Percentiles rank a stretch among this genome's conserved stretches.
Conservation (phyloP, 768 basidiomycete species). For the Lepiota brunneoincarnata region DNA sequence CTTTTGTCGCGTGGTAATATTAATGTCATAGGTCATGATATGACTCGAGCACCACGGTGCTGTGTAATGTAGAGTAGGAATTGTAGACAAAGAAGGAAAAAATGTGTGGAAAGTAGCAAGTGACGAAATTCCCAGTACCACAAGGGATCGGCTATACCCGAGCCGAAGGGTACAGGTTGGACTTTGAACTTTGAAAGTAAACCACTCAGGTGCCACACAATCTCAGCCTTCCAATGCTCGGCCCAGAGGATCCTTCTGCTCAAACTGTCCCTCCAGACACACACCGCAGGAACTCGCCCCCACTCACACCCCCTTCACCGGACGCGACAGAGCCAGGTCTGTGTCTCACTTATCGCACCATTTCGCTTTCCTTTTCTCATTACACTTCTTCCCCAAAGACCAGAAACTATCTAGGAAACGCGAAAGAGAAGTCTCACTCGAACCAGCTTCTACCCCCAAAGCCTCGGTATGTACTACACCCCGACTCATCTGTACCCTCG, state of each 20-base stretch:
- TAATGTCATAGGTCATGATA: slow-evolving; percentile 3
- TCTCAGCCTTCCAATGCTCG: neutral
- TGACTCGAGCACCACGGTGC: neutral
- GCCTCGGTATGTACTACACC: slow-evolving; percentile 30
- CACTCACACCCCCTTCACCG: slow-evolving; percentile 14
- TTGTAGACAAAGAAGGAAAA: neutral
- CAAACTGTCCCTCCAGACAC: neutral
- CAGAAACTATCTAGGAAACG: slow-evolving; percentile 61
- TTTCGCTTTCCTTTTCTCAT: slow-evolving; percentile 12
- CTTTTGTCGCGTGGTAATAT: neutral
- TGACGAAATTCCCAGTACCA: slow-evolving; percentile 11
- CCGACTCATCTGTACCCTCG: neutral
- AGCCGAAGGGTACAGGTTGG: slow-evolving; percentile 16
- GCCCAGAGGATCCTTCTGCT: neutral
- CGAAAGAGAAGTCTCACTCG: slow-evolving; percentile 75
- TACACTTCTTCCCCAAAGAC: slow-evolving; percentile 30
- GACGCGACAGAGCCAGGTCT: slow-evolving; percentile 12
- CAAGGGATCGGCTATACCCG: slow-evolving; percentile 34
- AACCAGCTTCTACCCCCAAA: slow-evolving; percentile 56
- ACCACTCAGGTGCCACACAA: slow-evolving; percentile 1
- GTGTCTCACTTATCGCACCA: slow-evolving; percentile 8
- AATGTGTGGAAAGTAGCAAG: slow-evolving; percentile 1
- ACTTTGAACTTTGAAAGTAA: slow-evolving; percentile 5
- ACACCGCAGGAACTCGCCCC: slow-evolving; percentile 9
- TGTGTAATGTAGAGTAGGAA: neutral